Conservation (phyloP, 1,284 basidiomycete genomes). For the Sporisorium exsertum region DNA sequence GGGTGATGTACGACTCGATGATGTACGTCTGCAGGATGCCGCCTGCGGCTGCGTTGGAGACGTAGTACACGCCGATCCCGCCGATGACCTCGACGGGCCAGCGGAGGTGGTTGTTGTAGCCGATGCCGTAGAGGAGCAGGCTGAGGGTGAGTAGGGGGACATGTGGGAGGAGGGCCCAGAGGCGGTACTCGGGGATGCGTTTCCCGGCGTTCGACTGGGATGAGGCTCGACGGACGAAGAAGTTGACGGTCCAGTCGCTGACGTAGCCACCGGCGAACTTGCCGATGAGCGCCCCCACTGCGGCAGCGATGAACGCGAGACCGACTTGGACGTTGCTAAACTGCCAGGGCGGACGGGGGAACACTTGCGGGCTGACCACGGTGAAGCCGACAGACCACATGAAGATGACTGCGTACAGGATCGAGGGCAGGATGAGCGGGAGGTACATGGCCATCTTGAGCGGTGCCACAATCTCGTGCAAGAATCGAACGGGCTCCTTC, state of each 20-base stretch:
- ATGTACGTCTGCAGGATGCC: constrained; percentile 63
- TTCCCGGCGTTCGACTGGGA: constrained; percentile 21
- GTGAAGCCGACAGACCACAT: constrained; percentile 69
- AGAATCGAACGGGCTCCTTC: constrained; percentile 63
- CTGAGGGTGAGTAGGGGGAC: constrained; percentile 64
- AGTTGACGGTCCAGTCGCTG: constrained; percentile 63
- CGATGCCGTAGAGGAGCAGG: constrained; percentile 64
- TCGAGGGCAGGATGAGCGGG: constrained; percentile 54
- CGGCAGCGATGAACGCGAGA: constrained; percentile 66
- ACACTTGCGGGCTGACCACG: constrained; percentile 65
- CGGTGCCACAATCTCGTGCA: constrained; percentile 55
- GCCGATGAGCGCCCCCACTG: constrained; percentile 67
- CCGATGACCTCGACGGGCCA: constrained; percentile 69
- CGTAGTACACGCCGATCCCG: constrained; percentile 68
- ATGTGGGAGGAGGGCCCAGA: constrained; percentile 66
- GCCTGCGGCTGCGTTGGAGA: constrained; percentile 36
- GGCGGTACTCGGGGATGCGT: constrained; percentile 69
- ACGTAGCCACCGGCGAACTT: constrained; percentile 68
- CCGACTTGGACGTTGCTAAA: constrained; percentile 66
- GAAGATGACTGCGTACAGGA: constrained; percentile 69
- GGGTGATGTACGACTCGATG: constrained; percentile 66
- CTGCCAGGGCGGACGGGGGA: constrained; percentile 66
- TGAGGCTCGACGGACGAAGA: constrained; percentile 55
- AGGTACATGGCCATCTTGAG: constrained; percentile 55
- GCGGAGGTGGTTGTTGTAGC: constrained; percentile 56